Percentiles rank a stretch among this genome's conserved stretches.
phyloP scores from a whole-genome alignment of 371 early-diverging fungal genomes.

The Sanchytrium tribonematis region DNA sequence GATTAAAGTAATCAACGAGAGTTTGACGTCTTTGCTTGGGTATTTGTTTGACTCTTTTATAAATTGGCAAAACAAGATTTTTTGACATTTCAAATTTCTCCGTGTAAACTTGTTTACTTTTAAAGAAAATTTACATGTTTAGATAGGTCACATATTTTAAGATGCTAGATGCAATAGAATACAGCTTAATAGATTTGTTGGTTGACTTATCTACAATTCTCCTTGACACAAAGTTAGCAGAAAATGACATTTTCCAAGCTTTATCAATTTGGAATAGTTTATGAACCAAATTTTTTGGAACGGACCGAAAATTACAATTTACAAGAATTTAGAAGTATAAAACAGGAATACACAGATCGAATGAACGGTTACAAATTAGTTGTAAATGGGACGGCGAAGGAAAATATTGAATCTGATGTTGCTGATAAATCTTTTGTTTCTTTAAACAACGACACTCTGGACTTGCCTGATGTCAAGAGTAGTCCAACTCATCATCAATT shows the following conservation, averaged over 20 bases:
- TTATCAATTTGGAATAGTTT: neutral
- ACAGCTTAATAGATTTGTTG: too few species aligned
- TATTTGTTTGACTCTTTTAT: too few species aligned
- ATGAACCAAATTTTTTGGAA: neutral
- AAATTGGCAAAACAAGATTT: too few species aligned
- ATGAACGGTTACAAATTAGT: neutral
- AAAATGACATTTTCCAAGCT: neutral
- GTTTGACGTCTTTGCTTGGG: too few species aligned
- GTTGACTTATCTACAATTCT: too few species aligned
- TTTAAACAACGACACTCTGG: neutral
- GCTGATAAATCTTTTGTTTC: neutral
- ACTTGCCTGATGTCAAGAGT: neutral
- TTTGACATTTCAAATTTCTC: too few species aligned
- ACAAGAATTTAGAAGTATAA: neutral
- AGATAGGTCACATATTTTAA: too few species aligned
- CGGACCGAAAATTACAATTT: neutral
- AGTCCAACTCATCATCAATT: neutral
- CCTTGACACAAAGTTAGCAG: neutral
- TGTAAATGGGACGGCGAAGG: neutral
- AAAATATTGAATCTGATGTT: neutral
- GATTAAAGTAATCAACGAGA: too few species aligned
- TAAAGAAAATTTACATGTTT: too few species aligned
- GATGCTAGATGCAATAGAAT: too few species aligned
- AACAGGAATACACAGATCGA: neutral
- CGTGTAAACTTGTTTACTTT: too few species aligned